These are phyloP conservation scores for Suhomyces sp. DNA, from an alignment of 805 yeast species.

Conservation along the genomic window DNA sequence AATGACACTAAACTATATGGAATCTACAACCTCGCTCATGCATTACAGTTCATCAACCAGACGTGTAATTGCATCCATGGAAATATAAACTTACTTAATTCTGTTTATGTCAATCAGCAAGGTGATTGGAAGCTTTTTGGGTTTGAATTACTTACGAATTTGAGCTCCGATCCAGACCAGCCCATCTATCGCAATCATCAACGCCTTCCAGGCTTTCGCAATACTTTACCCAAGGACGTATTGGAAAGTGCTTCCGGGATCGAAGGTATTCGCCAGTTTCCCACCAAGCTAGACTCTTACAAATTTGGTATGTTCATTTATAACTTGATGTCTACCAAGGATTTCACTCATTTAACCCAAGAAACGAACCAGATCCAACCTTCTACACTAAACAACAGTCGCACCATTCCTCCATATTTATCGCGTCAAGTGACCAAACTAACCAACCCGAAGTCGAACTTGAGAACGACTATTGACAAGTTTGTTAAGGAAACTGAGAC, in stretches of 20 bases:
- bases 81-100: constrained; percentile 46
- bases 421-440: constrained; percentile 30
- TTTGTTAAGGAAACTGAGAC: constrained; percentile 24
- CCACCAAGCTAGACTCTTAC: constrained; percentile 60
- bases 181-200: constrained; percentile 39
- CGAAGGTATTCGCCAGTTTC: constrained; percentile 32
- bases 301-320: constrained; percentile 56
- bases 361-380: background rate
- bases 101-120: constrained; percentile 57
- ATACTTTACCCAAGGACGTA: constrained; percentile 49
- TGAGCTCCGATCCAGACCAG: constrained; percentile 44
- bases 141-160: constrained; percentile 61
- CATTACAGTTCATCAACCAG: constrained; percentile 55
- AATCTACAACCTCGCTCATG: constrained; percentile 49
- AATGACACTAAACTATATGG: constrained; percentile 50
- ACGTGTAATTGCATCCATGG: constrained; percentile 65
- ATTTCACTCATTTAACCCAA: background rate
- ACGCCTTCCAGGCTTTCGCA: constrained; percentile 20
- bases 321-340: constrained; percentile 29
- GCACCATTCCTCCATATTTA: background rate
- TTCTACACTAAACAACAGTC: background rate
- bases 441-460: constrained; percentile 32
- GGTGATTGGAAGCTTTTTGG: constrained; percentile 90
- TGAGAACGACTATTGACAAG: constrained; percentile 27
- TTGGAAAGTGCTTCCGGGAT: constrained; percentile 36